A percentile compares a stretch with the other conserved stretches of the same genome.
Conservation (phyloP, 257 asterid genomes). For the Solanum chmielewskii region DNA sequence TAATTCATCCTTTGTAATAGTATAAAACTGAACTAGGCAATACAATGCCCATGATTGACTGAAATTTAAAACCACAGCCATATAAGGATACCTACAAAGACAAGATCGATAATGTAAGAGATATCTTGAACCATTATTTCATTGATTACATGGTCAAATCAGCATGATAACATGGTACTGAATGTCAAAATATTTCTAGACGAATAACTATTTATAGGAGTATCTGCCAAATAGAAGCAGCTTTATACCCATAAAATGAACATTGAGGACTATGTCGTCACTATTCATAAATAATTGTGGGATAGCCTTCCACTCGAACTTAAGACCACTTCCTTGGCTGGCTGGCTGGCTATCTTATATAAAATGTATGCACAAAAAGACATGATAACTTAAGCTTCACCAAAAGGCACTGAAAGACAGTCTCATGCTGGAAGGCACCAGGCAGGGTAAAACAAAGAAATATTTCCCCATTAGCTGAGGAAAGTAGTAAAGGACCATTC, state of each 20-base stretch:
- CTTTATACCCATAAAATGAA: background rate
- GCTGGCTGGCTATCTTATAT: background rate
- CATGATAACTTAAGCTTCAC: background rate
- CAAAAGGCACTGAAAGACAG: background rate
- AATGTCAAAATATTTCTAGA: background rate
- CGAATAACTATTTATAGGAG: background rate
- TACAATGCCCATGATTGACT: constrained; percentile 99
- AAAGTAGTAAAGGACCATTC: background rate
- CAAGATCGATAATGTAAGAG: background rate
- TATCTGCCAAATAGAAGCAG: background rate
- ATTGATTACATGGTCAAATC: background rate
- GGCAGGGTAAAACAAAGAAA: background rate
- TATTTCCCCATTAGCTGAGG: background rate
- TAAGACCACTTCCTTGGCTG: background rate
- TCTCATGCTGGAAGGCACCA: background rate
- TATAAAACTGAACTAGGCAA: constrained; percentile 85
- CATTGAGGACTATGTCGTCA: background rate
- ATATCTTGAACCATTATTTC: background rate
- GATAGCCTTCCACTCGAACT: background rate
- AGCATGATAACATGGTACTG: background rate
- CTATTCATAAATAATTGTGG: background rate
- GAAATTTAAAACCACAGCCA: constrained; percentile 93
- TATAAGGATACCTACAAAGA: constrained; percentile 70
- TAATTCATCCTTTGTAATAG: constrained; percentile 77
- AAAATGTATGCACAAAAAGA: background rate